A percentile compares a stretch with the other conserved stretches of the same genome.
Conservation (phyloP, 2,329 filamentous ascomycete species). For the Botrytis porri region DNA sequence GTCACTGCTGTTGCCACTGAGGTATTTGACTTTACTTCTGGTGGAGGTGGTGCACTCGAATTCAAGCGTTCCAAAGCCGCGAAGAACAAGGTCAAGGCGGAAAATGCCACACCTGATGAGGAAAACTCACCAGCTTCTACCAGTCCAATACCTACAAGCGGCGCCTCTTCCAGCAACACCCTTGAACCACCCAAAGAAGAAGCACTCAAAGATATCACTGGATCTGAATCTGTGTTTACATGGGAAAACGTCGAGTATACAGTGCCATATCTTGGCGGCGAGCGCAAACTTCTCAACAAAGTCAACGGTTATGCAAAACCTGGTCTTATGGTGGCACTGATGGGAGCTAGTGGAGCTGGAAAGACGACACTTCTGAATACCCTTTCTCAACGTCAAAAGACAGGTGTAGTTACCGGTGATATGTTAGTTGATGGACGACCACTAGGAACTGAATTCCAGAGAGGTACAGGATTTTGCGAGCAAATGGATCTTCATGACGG, state of each 20-base stretch:
- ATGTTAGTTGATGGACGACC: slow-evolving; percentile 68
- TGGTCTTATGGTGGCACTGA: slow-evolving; percentile 72
- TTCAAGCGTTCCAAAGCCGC: slow-evolving; percentile 67
- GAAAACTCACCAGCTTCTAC: slow-evolving; percentile 41
- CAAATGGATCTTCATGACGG: slow-evolving; percentile 70
- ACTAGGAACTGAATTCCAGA: slow-evolving; percentile 61
- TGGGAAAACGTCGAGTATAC: slow-evolving; percentile 71
- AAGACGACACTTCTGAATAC: slow-evolving; percentile 83
- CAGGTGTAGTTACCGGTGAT: slow-evolving; percentile 58
- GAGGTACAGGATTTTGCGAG: slow-evolving; percentile 68
- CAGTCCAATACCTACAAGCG: slow-evolving; percentile 22
- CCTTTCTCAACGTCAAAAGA: slow-evolving; percentile 65
- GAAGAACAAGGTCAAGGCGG: slow-evolving; percentile 50
- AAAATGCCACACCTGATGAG: slow-evolving; percentile 49
- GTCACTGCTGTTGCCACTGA: slow-evolving; percentile 71
- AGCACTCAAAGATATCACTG: slow-evolving; percentile 47
- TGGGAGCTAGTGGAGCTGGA: slow-evolving; percentile 78
- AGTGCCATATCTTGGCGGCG: slow-evolving; percentile 64
- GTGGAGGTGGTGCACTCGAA: slow-evolving; percentile 65
- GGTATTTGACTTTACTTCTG: slow-evolving; percentile 57
- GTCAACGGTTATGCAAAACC: slow-evolving; percentile 78
- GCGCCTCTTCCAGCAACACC: slow-evolving; percentile 34
- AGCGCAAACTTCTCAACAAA: slow-evolving; percentile 61
- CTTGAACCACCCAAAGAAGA: slow-evolving; percentile 39
- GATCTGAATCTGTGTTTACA: slow-evolving; percentile 65